Evolutionary conservation across 352 stramenopile genomes (phyloP).

Genomic region (Phytophthora chlamydospora): DNA sequence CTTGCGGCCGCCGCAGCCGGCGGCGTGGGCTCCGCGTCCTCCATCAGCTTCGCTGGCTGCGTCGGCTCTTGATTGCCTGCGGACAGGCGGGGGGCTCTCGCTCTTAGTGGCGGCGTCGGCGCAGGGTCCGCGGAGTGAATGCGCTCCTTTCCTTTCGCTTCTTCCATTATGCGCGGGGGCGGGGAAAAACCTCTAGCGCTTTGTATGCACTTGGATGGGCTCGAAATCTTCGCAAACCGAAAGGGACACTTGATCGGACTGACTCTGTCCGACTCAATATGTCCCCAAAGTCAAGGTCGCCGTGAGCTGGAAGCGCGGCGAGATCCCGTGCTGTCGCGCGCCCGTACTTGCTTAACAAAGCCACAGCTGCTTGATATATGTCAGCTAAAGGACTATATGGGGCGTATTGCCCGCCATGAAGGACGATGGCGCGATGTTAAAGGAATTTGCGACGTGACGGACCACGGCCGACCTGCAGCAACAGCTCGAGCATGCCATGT

Average conservation of each 20-base stretch:
- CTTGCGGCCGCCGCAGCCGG: not conserved
- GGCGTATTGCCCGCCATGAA: too few relatives aligned
- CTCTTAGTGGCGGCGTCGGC: constrained; percentile 19
- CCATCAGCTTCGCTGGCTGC: constrained; percentile 20
- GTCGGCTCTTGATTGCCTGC: constrained; percentile 8
- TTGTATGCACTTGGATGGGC: too few relatives aligned
- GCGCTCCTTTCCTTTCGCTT: constrained; percentile 37
- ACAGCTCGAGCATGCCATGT: constrained; percentile 7
- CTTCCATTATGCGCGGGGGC: constrained; percentile 37
- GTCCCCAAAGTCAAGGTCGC: constrained; percentile 12
- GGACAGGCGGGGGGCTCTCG: constrained; percentile 13
- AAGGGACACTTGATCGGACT: constrained; percentile 10
- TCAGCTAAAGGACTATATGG: too few relatives aligned
- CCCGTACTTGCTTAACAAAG: too few relatives aligned
- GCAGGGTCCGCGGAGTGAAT: constrained; percentile 38
- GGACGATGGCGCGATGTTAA: constrained; percentile 15
- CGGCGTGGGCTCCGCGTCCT: constrained; percentile 25
- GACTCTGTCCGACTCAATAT: constrained; percentile 21
- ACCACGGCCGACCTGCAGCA: constrained; percentile 2
- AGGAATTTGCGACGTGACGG: constrained; percentile 11
- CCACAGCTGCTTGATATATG: too few relatives aligned
- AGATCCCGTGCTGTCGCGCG: too few relatives aligned
- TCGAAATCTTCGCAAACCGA: too few relatives aligned
- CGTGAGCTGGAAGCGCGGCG: not conserved
- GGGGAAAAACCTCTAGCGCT: constrained; percentile 25